Evolutionary conservation across 2,329 filamentous ascomycete genomes (phyloP).

Genomic region (Aspergillus hiratsukae): DNA sequence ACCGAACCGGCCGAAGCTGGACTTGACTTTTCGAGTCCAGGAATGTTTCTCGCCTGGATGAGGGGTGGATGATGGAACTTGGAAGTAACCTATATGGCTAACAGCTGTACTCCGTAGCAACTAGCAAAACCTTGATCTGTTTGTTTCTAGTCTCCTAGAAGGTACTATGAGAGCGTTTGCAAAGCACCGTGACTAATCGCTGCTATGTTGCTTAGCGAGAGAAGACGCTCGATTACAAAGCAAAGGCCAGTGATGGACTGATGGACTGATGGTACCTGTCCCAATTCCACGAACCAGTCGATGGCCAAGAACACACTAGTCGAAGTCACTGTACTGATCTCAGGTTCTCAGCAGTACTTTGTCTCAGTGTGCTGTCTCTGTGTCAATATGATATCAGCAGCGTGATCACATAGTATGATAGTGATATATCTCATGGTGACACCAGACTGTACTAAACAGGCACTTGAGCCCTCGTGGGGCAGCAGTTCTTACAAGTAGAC

Average conservation of each 20-base stretch:
- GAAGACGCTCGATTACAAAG: neutral
- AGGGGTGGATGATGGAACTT: neutral
- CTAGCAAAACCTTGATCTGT: neutral
- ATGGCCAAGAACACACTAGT: neutral
- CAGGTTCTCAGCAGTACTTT: neutral
- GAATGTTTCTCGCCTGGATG: neutral
- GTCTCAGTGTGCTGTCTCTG: neutral
- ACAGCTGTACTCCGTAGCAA: neutral
- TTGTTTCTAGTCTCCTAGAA: neutral
- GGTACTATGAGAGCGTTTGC: too few species aligned
- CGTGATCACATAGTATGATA: neutral
- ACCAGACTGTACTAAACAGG: too few species aligned
- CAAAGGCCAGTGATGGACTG: neutral
- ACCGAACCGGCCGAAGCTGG: too few species aligned
- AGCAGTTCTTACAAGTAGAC: neutral
- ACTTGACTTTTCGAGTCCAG: neutral
- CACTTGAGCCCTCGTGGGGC: neutral
- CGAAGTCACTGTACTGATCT: too few species aligned
- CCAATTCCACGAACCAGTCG: neutral
- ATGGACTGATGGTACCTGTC: too few species aligned
- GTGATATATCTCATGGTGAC: too few species aligned
- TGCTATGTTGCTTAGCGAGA: neutral
- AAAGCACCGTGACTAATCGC: too few species aligned
- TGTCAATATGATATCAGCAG: neutral
- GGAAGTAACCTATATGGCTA: neutral